These are phyloP conservation scores for Phytopythium chamaehyphon DNA, from an alignment of 352 stramenopile genomes.

Conservation along the genomic window DNA sequence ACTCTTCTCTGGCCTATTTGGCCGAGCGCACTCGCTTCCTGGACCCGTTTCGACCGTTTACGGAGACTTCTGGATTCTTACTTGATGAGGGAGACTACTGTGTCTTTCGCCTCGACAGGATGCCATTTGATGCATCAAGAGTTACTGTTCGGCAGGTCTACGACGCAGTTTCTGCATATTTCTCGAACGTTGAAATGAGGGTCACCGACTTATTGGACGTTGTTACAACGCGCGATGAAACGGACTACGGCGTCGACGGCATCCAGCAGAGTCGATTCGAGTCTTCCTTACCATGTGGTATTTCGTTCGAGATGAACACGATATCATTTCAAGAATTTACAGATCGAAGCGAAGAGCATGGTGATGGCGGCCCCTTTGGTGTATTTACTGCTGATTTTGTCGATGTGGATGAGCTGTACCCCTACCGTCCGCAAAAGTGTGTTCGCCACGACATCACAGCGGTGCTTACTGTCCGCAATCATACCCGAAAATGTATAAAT, in stretches of 20 bases:
- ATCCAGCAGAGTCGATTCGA: conserved; percentile 44
- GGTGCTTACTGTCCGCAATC: conserved; percentile 17
- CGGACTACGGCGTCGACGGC: conserved; percentile 22
- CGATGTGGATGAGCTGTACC: conserved; percentile 35
- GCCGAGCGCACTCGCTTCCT: conserved; percentile 31
- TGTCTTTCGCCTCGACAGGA: conserved; percentile 41
- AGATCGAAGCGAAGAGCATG: conserved; percentile 14
- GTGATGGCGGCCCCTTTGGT: conserved; percentile 14
- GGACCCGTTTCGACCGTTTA: conserved; percentile 29
- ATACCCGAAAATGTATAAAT: conserved; percentile 11
- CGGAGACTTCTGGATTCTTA: conserved; percentile 40
- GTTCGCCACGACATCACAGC: conserved; percentile 27
- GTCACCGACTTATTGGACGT: conserved; percentile 26
- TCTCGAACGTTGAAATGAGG: conserved; percentile 42
- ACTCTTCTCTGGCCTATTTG: conserved; percentile 26
- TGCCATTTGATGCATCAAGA: conserved; percentile 26
- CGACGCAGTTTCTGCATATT: conserved; percentile 33
- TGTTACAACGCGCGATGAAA: conserved; percentile 35
- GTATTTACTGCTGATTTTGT: conserved; percentile 29
- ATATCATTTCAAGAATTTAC: conserved; percentile 28
- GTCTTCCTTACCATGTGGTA: conserved; percentile 19
- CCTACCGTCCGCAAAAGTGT: conserved; percentile 21
- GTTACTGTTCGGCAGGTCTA: conserved; percentile 30
- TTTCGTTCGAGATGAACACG: conserved; percentile 34
- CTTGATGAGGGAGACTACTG: conserved; percentile 32